Evolutionary conservation across 148 eudicot species (phyloP).

Genomic region (Fagopyrum tataricum): DNA sequence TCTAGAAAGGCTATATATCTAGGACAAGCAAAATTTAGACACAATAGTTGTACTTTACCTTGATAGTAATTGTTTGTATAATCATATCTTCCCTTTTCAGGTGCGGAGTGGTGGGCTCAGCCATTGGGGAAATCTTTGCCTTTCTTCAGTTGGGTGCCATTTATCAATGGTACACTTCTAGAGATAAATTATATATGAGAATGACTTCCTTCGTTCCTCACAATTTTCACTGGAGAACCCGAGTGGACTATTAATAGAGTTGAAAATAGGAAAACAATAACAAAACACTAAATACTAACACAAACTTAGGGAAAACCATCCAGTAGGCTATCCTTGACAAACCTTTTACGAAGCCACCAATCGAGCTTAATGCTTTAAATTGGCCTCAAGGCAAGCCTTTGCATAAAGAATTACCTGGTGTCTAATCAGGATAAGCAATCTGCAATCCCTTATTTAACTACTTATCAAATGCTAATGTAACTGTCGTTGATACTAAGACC

Average conservation of each 20-base stretch:
- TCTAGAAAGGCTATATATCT: neutral
- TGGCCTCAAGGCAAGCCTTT: too few species aligned
- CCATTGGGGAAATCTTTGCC: constrained; percentile 70
- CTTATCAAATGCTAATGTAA: too few species aligned
- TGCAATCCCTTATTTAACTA: too few species aligned
- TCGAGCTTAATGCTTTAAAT: too few species aligned
- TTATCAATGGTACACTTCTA: constrained; percentile 44
- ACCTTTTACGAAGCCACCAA: too few species aligned
- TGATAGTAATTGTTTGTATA: neutral
- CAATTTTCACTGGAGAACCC: neutral
- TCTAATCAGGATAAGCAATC: too few species aligned
- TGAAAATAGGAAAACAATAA: too few species aligned
- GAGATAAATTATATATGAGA: neutral
- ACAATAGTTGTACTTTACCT: neutral
- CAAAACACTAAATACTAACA: too few species aligned
- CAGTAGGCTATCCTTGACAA: too few species aligned
- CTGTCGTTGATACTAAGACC: too few species aligned
- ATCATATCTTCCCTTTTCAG: constrained; percentile 27
- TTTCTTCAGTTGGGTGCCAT: constrained; percentile 78
- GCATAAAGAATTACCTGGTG: too few species aligned
- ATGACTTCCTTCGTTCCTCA: neutral
- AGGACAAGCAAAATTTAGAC: neutral
- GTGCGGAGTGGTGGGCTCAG: constrained; percentile 97
- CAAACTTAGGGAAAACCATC: too few species aligned
- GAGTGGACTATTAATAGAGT: neutral